Base-by-base conservation (phyloP, 2,329 filamentous ascomycete species). In the Pseudogymnoascus sp. region DNA sequence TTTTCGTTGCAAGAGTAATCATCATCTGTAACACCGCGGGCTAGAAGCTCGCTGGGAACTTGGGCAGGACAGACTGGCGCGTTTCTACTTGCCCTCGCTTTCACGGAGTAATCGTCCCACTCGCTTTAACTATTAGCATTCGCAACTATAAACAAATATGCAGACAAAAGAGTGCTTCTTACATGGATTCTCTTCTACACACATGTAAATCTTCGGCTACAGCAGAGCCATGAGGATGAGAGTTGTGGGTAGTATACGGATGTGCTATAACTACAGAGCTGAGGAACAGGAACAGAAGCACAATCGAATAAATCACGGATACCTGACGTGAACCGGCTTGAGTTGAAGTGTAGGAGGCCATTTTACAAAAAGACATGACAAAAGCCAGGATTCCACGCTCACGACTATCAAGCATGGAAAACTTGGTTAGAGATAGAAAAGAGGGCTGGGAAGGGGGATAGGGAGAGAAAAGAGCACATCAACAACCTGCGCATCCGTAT, bases 1-100 rank as follows among this genome's bases (percentile, higher is more conserved):
- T 60, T 42, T 18, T 59, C 59, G 18, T 61, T 64, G 55, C 64
- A 69, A 21, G 66, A 66, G 62, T 63, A 66, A 45, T 66, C 62
- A 35, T 64, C 65, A 37, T 48, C 62, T 21, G 39, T 42, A 5
- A 42, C 39, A 21, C 39, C 37, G 18, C 39, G 39, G 15, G 37
- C 62, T 42, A 42, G 5, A 42, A 42, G 15, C 15, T 18, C 39
- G 39, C 21, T 42, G 8, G 39, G 8, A 18, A 12, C 13, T 21
- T 42, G 15, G 6, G 39, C 15, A 42, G 18, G 39, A 18, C 39
- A 42, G 39, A 42, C 15, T 21, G 39, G 15, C 18, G 15, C 39
- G 12, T 42, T 42, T 4, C 4, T 8, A 42, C 15, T 42, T 42
- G 39, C 39, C 12, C 18, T 42, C 18, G 18, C 21, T 18, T 42